A percentile compares a stretch with the other conserved stretches of the same genome.
phyloP scores from a whole-genome alignment of 352 stramenopile genomes.

The Phytophthora multivora region DNA sequence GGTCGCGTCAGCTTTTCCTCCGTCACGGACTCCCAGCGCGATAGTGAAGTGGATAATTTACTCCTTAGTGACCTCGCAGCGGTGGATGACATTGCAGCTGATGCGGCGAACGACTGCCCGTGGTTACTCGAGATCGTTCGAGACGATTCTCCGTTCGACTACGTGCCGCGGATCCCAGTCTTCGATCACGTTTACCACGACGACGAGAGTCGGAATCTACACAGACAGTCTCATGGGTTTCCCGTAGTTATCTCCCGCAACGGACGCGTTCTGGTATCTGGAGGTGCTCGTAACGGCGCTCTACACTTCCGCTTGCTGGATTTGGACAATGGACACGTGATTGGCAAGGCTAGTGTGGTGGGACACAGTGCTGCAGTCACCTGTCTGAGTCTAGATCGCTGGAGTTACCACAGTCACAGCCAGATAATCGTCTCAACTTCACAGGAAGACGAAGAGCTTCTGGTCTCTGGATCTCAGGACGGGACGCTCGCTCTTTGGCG shows the following conservation, averaged over 20 bases:
- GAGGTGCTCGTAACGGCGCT: conserved; percentile 72
- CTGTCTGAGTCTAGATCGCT: conserved; percentile 72
- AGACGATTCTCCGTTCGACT: conserved; percentile 80
- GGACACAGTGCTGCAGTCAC: conserved; percentile 74
- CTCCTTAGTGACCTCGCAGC: conserved; percentile 5
- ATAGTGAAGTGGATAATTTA: conserved; percentile 25
- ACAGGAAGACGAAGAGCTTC: conserved; percentile 73
- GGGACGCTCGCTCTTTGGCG: conserved; percentile 73
- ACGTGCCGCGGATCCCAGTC: conserved; percentile 78
- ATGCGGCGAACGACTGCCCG: conserved; percentile 42
- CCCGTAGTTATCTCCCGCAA: conserved; percentile 73
- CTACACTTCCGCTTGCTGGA: conserved; percentile 81
- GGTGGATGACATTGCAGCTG: not conserved
- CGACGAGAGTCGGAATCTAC: conserved; percentile 16
- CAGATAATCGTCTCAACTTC: conserved; percentile 31
- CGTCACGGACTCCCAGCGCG: conserved; percentile 8
- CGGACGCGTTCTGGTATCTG: conserved; percentile 73
- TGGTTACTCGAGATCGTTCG: conserved; percentile 75
- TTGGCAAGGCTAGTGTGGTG: conserved; percentile 83
- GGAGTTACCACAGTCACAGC: conserved; percentile 48
- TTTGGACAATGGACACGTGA: conserved; percentile 80
- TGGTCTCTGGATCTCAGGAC: conserved; percentile 77
- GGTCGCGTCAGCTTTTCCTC: conserved; percentile 19
- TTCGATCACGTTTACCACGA: conserved; percentile 52
- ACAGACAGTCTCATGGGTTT: conserved; percentile 29